Percentiles rank a stretch among this genome's conserved stretches.
Evolutionary conservation across 2,329 filamentous ascomycete species (phyloP).

Genomic region (Diaporthe longicolla): DNA sequence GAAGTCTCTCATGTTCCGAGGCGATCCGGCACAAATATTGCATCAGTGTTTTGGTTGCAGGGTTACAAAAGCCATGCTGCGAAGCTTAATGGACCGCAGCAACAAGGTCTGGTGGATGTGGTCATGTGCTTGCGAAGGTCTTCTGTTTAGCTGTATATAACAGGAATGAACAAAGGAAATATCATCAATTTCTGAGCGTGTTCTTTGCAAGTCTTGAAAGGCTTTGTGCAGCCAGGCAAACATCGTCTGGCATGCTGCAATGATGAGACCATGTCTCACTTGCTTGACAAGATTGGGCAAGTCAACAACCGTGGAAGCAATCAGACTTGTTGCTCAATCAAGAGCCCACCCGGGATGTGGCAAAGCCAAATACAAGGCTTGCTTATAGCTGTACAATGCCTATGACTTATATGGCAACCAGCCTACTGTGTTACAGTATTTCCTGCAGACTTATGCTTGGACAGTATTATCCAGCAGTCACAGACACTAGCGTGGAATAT

Average conservation of each 20-base stretch:
- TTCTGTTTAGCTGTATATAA: slow-evolving; percentile 21
- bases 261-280: background rate
- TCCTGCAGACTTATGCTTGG: background rate
- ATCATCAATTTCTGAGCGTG: background rate
- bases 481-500: background rate
- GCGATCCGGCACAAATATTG: background rate
- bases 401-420: background rate
- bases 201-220: background rate
- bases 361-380: background rate
- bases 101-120: background rate
- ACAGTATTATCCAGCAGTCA: background rate
- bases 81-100: background rate
- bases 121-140: background rate
- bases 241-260: slow-evolving; percentile 1
- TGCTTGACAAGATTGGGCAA: background rate
- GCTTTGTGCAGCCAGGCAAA: background rate
- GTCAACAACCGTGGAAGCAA: background rate
- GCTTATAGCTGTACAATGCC: background rate
- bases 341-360: too few species aligned
- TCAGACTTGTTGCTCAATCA: background rate
- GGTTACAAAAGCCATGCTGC: background rate
- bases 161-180: slow-evolving; percentile 2
- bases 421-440: background rate
- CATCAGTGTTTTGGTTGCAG: background rate
- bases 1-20: background rate